phyloP scores from a whole-genome alignment of 176 grass and related monocot species.

The Aegilops speltoides region DNA sequence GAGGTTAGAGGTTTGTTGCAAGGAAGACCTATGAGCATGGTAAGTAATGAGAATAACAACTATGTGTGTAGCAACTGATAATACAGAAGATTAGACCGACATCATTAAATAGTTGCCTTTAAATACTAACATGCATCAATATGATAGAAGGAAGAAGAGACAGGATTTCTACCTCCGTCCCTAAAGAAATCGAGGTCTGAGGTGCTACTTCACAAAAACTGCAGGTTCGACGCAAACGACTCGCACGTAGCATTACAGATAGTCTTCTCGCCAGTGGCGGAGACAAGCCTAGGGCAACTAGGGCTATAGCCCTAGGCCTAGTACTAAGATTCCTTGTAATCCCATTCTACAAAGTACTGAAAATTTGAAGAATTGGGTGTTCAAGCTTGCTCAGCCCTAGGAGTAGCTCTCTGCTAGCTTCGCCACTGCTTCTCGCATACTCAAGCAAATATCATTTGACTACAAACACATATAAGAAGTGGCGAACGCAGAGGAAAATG shows the following conservation, averaged over 20 bases:
- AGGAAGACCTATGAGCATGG: slow-evolving; percentile 4
- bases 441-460: not conserved
- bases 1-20: not conserved
- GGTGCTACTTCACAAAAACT: not conserved
- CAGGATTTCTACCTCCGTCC: not conserved
- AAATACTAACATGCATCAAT: not conserved
- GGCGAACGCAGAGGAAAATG: not conserved
- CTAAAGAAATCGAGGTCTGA: not conserved
- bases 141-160: not conserved
- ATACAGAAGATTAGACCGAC: not conserved
- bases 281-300: too few species aligned
- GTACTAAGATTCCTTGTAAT: too few species aligned
- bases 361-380: too few species aligned
- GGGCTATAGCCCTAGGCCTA: too few species aligned
- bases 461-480: not conserved
- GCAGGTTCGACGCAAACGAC: not conserved
- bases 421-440: not conserved
- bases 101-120: not conserved
- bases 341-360: too few species aligned
- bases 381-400: too few species aligned
- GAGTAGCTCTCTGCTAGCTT: too few species aligned
- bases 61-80: not conserved
- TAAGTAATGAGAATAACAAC: not conserved
- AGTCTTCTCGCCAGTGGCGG: not conserved
- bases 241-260: not conserved